Conservation (phyloP, 768 basidiomycete species). For the Rhodotorula toruloides region DNA sequence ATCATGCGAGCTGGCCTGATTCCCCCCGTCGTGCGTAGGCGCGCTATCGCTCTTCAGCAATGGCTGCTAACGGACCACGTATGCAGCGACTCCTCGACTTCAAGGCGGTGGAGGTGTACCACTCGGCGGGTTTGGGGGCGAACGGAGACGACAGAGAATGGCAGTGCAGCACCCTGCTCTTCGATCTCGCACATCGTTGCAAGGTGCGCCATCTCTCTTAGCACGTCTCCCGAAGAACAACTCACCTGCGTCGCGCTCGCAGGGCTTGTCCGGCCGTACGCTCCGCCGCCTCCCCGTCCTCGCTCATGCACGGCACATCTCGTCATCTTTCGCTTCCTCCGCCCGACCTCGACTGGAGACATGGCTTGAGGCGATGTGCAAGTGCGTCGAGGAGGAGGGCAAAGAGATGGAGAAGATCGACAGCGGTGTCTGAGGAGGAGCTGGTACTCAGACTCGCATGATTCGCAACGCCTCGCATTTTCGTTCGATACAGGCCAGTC, state of each 20-base stretch:
- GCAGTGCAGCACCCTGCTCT: constrained; percentile 24
- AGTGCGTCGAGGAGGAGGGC: constrained; percentile 56
- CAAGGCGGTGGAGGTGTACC: constrained; percentile 22
- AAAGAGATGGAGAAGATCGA: constrained; percentile 43
- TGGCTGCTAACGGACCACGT: not conserved
- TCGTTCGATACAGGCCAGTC: no score
- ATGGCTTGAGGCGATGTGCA: constrained; percentile 83
- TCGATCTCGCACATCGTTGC: constrained; percentile 65
- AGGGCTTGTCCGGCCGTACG: constrained; percentile 86
- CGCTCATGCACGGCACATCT: constrained; percentile 77
- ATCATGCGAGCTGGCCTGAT: constrained; percentile 71
- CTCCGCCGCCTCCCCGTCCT: constrained; percentile 90
- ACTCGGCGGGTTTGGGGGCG: not conserved
- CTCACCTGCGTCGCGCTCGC: constrained; percentile 42
- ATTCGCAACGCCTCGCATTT: not conserved
- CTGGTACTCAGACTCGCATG: not conserved
- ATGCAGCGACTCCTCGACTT: constrained; percentile 32
- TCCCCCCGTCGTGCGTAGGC: constrained; percentile 58
- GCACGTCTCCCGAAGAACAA: not conserved
- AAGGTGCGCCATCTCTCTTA: constrained; percentile 55
- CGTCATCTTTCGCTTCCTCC: constrained; percentile 14
- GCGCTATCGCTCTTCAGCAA: not conserved
- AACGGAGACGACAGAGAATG: constrained; percentile 14
- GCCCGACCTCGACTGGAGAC: constrained; percentile 50
- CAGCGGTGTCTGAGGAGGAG: constrained; percentile 1